Evolutionary conservation across 1,284 basidiomycete genomes (phyloP), one percentile per base, ranked within the genome.

Genomic region (Puccinia hordei): DNA sequence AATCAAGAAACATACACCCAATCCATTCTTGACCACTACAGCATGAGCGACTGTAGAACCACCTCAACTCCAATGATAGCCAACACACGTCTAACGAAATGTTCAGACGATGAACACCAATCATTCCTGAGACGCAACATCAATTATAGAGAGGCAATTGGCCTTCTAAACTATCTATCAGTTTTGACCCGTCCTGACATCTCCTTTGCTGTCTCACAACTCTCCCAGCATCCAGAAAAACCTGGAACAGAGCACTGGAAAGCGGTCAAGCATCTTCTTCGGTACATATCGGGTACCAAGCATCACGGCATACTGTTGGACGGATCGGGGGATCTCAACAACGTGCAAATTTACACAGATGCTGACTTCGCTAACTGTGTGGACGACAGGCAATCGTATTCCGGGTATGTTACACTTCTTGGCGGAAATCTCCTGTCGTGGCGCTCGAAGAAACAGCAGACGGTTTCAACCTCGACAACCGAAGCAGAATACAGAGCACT

Each of bases 131-230:
- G 2, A 19, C 33, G 22, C 10, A 49, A 65, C n/a, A 12, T 33
- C 0, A 78, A 78, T 24, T 78, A 78, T 19, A 10, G 53, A 19
- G 17, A 24, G n/a, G 51, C 49, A 1, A 15, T 78, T 24, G 76
- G 66, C 27, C 38, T 27, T 1, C 41, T 77, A 3, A 77, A 57
- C 30, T 77, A 77, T 69, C 33, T 69, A 63, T 59, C 2, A n/a
- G n/a, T n/a, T n/a, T n/a, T n/a, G n/a, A n/a, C n/a, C n/a, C n/a
- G n/a, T n/a, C n/a, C n/a, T n/a, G n/a, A n/a, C n/a, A n/a, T n/a
- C n/a, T n/a, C n/a, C n/a, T n/a, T n/a, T n/a, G n/a, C n/a, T n/a
- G n/a, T n/a, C n/a, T n/a, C n/a, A n/a, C n/a, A n/a, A n/a, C n/a
- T n/a, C n/a, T n/a, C n/a, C n/a, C n/a, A n/a, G n/a, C n/a, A n/a